phyloP scores from a whole-genome alignment of 2,329 filamentous ascomycete genomes.

The Trichoderma citrinoviride region DNA sequence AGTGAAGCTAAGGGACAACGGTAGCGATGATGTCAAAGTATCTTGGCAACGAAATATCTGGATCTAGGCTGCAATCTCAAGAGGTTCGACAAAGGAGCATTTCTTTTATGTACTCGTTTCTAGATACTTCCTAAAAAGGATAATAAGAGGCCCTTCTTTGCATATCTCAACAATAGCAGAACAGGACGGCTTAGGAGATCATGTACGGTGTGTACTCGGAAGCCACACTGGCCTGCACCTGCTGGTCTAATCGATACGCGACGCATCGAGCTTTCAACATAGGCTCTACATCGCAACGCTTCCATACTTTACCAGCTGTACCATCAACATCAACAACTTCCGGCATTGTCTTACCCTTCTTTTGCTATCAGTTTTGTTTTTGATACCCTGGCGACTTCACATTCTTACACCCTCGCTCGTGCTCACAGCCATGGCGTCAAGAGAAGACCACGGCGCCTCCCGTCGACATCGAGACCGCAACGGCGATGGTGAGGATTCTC shows the following conservation, averaged over 20 bases:
- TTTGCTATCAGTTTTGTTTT: too few species aligned
- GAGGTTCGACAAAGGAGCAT: too few species aligned
- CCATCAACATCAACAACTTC: too few species aligned
- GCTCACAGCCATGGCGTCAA: slow-evolving; percentile 29
- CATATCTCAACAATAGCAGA: too few species aligned
- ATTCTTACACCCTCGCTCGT: not conserved
- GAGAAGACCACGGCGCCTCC: slow-evolving; percentile 27
- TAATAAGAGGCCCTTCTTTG: too few species aligned
- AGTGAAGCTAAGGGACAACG: too few species aligned
- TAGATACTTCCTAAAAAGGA: too few species aligned
- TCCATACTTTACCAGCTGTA: not conserved
- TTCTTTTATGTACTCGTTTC: too few species aligned
- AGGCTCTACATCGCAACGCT: not conserved
- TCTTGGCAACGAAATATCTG: too few species aligned
- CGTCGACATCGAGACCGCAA: slow-evolving; percentile 17
- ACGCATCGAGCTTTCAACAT: not conserved
- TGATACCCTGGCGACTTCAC: not conserved
- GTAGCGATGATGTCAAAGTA: not conserved
- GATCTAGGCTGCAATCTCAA: too few species aligned
- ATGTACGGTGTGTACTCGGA: not conserved
- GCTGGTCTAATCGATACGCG: slow-evolving; percentile 11
- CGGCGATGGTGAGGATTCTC: slow-evolving; percentile 8
- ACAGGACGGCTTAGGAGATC: too few species aligned
- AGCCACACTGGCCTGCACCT: not conserved
- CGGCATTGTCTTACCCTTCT: not conserved